Conservation (phyloP, 2,329 filamentous ascomycete species). For the Apiospora hydei region DNA sequence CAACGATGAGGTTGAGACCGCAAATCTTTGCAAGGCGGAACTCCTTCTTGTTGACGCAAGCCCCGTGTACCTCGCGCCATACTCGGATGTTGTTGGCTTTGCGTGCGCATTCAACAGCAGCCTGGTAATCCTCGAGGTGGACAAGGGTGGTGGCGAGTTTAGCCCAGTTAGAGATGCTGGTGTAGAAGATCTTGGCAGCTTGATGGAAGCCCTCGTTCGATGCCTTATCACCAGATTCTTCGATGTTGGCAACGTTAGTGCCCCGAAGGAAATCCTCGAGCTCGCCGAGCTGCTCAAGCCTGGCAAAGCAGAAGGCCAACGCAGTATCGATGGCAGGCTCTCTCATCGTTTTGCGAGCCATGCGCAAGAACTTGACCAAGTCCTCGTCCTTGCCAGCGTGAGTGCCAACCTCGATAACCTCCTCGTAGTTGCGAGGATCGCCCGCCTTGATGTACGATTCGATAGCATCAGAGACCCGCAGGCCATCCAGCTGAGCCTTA, state of each 20-base stretch:
- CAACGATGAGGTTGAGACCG: conserved; percentile 95
- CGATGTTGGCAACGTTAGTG: conserved; percentile 94
- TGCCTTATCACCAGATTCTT: conserved; percentile 97
- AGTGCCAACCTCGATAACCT: conserved; percentile 95
- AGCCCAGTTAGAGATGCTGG: conserved; percentile 98
- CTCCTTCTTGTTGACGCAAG: conserved; percentile 96
- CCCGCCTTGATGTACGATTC: conserved; percentile 96
- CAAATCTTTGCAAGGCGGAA: conserved; percentile 99
- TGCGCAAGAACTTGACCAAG: conserved; percentile 92
- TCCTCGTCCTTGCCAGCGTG: conserved; percentile 98
- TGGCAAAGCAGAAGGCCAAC: conserved; percentile 91
- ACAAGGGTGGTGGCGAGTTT: conserved; percentile 98
- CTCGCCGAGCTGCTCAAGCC: conserved; percentile 88
- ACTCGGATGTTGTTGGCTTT: conserved; percentile 99
- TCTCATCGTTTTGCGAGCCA: conserved; percentile 96
- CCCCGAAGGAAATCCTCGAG: conserved; percentile 94
- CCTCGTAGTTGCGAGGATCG: conserved; percentile 90
- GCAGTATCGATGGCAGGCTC: conserved; percentile 94
- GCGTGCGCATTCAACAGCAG: conserved; percentile 94
- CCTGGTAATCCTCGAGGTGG: conserved; percentile 96
- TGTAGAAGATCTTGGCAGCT: conserved; percentile 98
- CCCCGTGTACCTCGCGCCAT: conserved; percentile 98
- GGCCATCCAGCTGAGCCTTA: conserved; percentile 95
- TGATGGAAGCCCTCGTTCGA: conserved; percentile 94
- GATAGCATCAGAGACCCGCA: conserved; percentile 90